A percentile compares a stretch with the other conserved stretches of the same genome.
Conservation (phyloP, 2,329 filamentous ascomycete species). For the Xenosphaeropsis pyriputrescens region DNA sequence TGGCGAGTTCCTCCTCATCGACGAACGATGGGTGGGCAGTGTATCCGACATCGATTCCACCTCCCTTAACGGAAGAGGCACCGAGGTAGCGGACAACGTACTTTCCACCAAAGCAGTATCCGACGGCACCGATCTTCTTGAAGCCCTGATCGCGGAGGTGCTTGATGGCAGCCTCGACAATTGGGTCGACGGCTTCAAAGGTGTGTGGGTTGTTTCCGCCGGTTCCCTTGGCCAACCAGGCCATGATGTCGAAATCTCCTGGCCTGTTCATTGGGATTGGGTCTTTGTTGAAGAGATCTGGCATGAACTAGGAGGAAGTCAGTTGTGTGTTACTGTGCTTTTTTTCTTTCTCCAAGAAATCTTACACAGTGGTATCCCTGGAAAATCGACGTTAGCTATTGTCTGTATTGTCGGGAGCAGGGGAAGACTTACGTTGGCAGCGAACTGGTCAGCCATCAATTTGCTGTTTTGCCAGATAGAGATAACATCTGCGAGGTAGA, state of each 20-base stretch:
- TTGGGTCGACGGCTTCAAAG: constrained; percentile 12
- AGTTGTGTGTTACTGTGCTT: no score
- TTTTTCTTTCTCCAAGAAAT: no score
- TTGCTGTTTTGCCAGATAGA: constrained; percentile 33
- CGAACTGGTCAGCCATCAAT: constrained; percentile 58
- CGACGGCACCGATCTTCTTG: constrained; percentile 47
- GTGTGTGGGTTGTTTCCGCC: constrained; percentile 18
- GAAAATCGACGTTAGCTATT: no score
- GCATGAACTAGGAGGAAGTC: constrained; percentile 29
- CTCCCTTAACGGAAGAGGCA: constrained; percentile 28
- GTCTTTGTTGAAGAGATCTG: constrained; percentile 55
- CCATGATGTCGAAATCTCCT: constrained; percentile 23
- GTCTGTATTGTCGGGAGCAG: no score
- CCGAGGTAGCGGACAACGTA: constrained; percentile 54
- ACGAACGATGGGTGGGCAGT: constrained; percentile 69
- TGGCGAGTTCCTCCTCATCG: constrained; percentile 46
- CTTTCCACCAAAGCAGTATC: constrained; percentile 68
- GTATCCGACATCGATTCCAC: constrained; percentile 54
- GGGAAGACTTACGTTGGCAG: constrained; percentile 29
- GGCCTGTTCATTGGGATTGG: constrained; percentile 34
- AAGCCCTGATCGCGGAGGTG: constrained; percentile 39
- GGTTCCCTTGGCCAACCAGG: constrained; percentile 26
- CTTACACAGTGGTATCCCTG: constrained; percentile 13
- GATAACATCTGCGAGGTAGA: constrained; percentile 4
- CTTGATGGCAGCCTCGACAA: constrained; percentile 36